Conservation (phyloP, 2,329 filamentous ascomycete species). For the Botrytis aclada region DNA sequence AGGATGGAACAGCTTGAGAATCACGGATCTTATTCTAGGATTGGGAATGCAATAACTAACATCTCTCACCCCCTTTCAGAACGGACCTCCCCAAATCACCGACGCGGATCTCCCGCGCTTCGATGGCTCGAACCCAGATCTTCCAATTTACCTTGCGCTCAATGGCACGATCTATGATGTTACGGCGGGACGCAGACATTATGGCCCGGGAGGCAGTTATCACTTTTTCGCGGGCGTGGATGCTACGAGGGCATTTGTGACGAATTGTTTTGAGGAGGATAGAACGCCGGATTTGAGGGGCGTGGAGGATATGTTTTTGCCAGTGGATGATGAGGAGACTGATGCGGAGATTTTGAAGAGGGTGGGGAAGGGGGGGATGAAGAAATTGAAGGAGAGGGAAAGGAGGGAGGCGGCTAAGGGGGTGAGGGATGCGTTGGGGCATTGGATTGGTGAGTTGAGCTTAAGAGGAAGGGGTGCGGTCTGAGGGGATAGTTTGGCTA, state of each 20-base stretch:
- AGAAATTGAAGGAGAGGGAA: conserved; percentile 59
- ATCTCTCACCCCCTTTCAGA: conserved; percentile 38
- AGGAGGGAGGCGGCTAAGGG: conserved; percentile 58
- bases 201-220: conserved; percentile 84
- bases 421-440: conserved; percentile 64
- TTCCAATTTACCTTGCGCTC: conserved; percentile 87
- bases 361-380: conserved; percentile 51
- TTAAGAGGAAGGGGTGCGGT: no score
- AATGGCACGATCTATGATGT: conserved; percentile 88
- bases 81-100: conserved; percentile 66
- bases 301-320: conserved; percentile 80
- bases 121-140: conserved; percentile 70
- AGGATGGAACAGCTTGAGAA: neutral
- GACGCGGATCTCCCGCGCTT: conserved; percentile 69
- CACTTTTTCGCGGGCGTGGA: conserved; percentile 83
- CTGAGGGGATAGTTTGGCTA: conserved; percentile 41
- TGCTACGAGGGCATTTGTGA: conserved; percentile 84
- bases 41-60: neutral
- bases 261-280: conserved; percentile 82
- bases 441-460: conserved; percentile 53
- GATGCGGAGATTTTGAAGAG: conserved; percentile 44
- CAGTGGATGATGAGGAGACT: conserved; percentile 58
- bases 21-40: neutral
- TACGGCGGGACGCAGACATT: conserved; percentile 62
- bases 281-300: conserved; percentile 80